Evolutionary conservation across 768 basidiomycete species (phyloP), one percentile per base, ranked within the genome.

Genomic region (Leccinum pellstonianum): DNA sequence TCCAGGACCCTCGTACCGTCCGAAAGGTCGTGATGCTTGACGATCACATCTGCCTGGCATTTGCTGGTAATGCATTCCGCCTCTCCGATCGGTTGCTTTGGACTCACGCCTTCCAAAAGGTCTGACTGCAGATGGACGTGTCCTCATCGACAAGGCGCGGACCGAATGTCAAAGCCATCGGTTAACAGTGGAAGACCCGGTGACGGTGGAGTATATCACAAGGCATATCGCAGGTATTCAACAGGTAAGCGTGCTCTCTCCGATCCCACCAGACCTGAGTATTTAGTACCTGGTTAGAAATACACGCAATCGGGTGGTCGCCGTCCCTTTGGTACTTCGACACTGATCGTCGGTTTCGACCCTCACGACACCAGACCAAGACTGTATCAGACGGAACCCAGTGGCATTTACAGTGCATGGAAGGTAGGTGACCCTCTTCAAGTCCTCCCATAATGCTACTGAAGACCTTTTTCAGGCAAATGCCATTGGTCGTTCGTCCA

Each of bases 301-400:
- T 98, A 98, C 78, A 98, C 97, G 14, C 97, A 99, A 81, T 97
- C 95, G 11, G 97, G 97, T 62, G 97, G 97, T 80, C 95, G 97
- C 54, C 84, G 97, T 58, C 97, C 97, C 27, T 99, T 99, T 69
- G 97, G 97, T 65, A 95, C 98, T 66, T 95, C 96, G 14, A 98
- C 95, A 10, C 83, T 99, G 53, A 91, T 99, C 63, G 86, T 98
- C 63, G 97, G 97, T 49, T 99, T 98, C 73, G 96, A 99, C 73
- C 96, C 95, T 19, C 80, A 96, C 73, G 95, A 96, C 69, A 81
- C 81, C 49, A 82, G 81, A 62, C 97, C 97, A 49, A 86, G 91
- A 57, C 78, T 99, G 33, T 99, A 98, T 76, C 90, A 95, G 76
- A 98, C 97, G 11, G 97, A 99, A 75, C 97, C 97, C 1, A 92